These are phyloP conservation scores for Eucalyptus marginata DNA, from an alignment of 345 rosid genomes.

Conservation along the genomic window DNA sequence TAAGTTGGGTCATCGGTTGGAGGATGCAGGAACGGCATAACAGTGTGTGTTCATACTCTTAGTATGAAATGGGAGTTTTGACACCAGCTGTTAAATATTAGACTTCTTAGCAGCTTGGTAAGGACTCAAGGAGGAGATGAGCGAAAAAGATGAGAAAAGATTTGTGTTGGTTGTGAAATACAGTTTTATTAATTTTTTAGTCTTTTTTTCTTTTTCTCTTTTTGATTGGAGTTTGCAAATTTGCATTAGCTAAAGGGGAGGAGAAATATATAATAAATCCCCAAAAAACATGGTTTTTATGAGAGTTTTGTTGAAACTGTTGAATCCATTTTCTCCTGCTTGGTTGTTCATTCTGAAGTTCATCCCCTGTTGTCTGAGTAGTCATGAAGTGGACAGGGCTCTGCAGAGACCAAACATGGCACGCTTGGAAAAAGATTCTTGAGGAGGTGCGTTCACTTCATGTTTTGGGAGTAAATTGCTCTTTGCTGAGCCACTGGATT, in stretches of 20 bases:
- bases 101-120: constrained; percentile 28
- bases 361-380: background rate
- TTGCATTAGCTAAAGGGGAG: background rate
- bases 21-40: background rate
- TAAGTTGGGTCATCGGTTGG: constrained; percentile 20
- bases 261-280: background rate
- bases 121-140: background rate
- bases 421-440: background rate
- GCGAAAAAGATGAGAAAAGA: background rate
- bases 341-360: background rate
- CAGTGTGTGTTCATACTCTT: constrained; percentile 8
- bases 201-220: background rate
- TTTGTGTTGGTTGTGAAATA: background rate
- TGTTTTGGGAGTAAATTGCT: background rate
- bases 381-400: background rate
- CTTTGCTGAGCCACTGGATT: background rate
- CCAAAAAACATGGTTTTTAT: background rate
- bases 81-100: constrained; percentile 46
- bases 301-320: background rate
- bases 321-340: background rate
- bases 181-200: background rate
- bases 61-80: constrained; percentile 12
- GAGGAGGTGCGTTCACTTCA: background rate
- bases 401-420: background rate
- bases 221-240: background rate